phyloP scores from a whole-genome alignment of 1,139 yeast species.

The Geotrichum phurueaensis region DNA sequence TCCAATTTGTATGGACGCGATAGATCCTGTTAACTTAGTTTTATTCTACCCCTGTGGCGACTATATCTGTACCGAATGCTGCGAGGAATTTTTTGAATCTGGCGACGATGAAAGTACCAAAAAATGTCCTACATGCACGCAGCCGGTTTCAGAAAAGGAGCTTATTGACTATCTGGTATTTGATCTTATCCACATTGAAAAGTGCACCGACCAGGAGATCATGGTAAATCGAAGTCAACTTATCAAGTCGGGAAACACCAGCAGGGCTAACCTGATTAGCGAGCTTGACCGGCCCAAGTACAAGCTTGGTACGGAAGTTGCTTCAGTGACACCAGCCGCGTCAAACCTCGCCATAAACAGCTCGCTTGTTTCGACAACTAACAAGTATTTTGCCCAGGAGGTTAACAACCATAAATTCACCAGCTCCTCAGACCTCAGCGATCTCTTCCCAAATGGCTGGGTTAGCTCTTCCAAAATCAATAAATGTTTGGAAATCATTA shows the following conservation, averaged over 20 bases:
- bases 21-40: slow-evolving; percentile 42
- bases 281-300: not conserved
- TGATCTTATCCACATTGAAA: slow-evolving; percentile 24
- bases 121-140: slow-evolving; percentile 26
- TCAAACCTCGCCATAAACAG: not conserved
- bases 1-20: slow-evolving; percentile 60
- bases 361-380: not conserved
- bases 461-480: slow-evolving; percentile 42
- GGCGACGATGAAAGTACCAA: slow-evolving; percentile 7
- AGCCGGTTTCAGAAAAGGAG: slow-evolving; percentile 20
- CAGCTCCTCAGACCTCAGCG: slow-evolving; percentile 3
- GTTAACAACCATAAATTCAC: not conserved
- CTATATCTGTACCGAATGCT: slow-evolving; percentile 32
- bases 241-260: not conserved
- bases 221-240: not conserved
- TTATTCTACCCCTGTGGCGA: slow-evolving; percentile 34
- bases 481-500: slow-evolving; percentile 44
- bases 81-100: slow-evolving; percentile 21
- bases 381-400: slow-evolving; percentile 2
- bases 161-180: slow-evolving; percentile 27
- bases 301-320: not conserved
- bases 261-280: not conserved
- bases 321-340: not conserved
- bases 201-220: slow-evolving; percentile 24
- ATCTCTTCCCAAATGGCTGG: slow-evolving; percentile 34